A percentile compares a stretch with the other conserved stretches of the same genome.
Evolutionary conservation across 192 early-diverging fungal genomes (phyloP).

Genomic region (Coemansia sp.): DNA sequence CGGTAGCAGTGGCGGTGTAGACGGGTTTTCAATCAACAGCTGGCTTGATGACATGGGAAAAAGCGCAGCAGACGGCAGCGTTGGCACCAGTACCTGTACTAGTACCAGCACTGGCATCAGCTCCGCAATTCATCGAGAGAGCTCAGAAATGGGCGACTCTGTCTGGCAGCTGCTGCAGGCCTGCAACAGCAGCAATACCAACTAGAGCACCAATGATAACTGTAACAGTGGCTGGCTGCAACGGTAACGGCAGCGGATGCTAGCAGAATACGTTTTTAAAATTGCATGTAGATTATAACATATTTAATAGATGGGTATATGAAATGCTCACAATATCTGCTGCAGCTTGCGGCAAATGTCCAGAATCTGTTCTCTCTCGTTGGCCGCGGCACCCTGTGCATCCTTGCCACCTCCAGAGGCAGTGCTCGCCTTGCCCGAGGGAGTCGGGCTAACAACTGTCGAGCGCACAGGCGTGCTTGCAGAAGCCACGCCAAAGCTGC

Average conservation of each 20-base stretch:
- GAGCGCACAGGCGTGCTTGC: slow-evolving; percentile 46
- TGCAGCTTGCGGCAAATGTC: slow-evolving; percentile 53
- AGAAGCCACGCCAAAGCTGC: slow-evolving; percentile 53
- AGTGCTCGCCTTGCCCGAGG: slow-evolving; percentile 27
- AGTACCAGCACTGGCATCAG: neutral
- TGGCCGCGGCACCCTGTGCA: neutral
- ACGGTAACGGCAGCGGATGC: neutral
- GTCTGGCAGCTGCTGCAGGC: slow-evolving; percentile 30
- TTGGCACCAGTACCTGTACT: neutral
- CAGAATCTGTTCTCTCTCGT: slow-evolving; percentile 44
- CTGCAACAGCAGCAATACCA: neutral
- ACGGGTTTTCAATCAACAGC: slow-evolving; percentile 3
- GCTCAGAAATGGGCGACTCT: neutral
- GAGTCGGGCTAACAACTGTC: slow-evolving; percentile 33
- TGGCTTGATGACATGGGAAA: slow-evolving; percentile 1
- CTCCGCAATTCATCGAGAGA: neutral
- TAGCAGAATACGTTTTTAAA: neutral
- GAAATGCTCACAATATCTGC: slow-evolving; percentile 22
- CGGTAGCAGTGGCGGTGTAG: neutral
- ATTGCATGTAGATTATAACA: neutral
- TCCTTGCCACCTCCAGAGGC: slow-evolving; percentile 19
- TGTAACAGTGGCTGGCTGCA: neutral
- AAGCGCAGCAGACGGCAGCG: neutral
- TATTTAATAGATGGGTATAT: neutral
- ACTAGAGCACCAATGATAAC: neutral